These are phyloP conservation scores for Hygrocybe coccinea DNA, from an alignment of 768 basidiomycete species.

Conservation along the genomic window DNA sequence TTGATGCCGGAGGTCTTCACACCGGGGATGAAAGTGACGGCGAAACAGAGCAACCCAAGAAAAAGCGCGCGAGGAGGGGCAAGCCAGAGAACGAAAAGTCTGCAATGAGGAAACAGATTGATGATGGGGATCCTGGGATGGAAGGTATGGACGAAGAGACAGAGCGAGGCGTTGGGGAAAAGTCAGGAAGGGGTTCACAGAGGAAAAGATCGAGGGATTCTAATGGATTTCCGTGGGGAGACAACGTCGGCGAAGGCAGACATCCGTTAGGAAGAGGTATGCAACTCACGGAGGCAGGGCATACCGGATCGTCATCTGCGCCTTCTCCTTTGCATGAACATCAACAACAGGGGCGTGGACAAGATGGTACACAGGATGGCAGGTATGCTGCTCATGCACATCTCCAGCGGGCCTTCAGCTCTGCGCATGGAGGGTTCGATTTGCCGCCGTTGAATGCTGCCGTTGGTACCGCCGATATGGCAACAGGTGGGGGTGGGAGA, in stretches of 20 bases:
- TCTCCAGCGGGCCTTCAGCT: conserved; percentile 10
- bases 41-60: conserved; percentile 50
- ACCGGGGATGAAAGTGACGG: conserved; percentile 42
- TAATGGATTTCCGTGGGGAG: conserved; percentile 1
- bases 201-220: conserved; percentile 5
- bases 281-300: background rate
- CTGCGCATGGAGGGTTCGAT: conserved; percentile 48
- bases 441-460: conserved; percentile 51
- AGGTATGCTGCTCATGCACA: conserved; percentile 6
- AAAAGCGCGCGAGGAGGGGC: conserved; percentile 51
- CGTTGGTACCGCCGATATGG: conserved; percentile 30
- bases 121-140: conserved; percentile 4
- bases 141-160: conserved; percentile 49
- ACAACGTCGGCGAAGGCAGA: background rate
- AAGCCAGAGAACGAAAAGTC: conserved; percentile 16
- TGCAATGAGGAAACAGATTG: conserved; percentile 22
- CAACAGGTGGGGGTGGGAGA: conserved; percentile 8
- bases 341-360: conserved; percentile 1
- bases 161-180: conserved; percentile 36
- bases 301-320: background rate
- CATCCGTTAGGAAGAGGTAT: background rate
- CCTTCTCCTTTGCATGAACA: conserved; percentile 9
- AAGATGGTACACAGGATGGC: background rate
- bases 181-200: background rate
- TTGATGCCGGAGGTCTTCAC: conserved; percentile 30